Evolutionary conservation across 805 yeast genomes (phyloP).

Genomic region (Ogataea methylovora): DNA sequence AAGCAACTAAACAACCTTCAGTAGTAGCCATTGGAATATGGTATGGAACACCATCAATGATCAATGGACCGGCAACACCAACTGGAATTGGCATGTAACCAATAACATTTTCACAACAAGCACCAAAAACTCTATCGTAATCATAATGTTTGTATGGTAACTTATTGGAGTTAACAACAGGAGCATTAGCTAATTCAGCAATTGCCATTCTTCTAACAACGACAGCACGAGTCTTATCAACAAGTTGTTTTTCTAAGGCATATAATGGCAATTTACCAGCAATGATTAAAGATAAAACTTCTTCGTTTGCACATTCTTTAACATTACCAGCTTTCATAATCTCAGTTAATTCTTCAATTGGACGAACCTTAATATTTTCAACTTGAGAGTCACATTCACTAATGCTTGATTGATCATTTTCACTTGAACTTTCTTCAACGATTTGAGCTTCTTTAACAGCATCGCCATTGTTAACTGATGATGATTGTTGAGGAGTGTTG

Average conservation of each 20-base stretch:
- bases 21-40: constrained; percentile 99
- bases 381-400: constrained; percentile 23
- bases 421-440: constrained; percentile 17
- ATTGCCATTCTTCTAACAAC: constrained; percentile 88
- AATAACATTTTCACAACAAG: constrained; percentile 97
- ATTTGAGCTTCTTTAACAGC: constrained; percentile 28
- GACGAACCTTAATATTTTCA: constrained; percentile 22
- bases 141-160: constrained; percentile 83
- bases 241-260: constrained; percentile 88
- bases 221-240: constrained; percentile 88
- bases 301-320: constrained; percentile 58
- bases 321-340: constrained; percentile 67
- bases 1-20: constrained; percentile 97
- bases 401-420: constrained; percentile 17
- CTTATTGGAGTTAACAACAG: constrained; percentile 61
- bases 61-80: constrained; percentile 95
- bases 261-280: constrained; percentile 82
- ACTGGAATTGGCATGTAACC: constrained; percentile 96
- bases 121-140: constrained; percentile 94
- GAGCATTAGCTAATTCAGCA: constrained; percentile 73
- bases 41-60: constrained; percentile 80
- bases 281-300: constrained; percentile 63
- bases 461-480: constrained; percentile 8
- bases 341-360: constrained; percentile 57
- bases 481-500: not conserved